A percentile compares a stretch with the other conserved stretches of the same genome.
Conservation (phyloP, 306 rosid genomes). For the Lathyrus tuberosus region DNA sequence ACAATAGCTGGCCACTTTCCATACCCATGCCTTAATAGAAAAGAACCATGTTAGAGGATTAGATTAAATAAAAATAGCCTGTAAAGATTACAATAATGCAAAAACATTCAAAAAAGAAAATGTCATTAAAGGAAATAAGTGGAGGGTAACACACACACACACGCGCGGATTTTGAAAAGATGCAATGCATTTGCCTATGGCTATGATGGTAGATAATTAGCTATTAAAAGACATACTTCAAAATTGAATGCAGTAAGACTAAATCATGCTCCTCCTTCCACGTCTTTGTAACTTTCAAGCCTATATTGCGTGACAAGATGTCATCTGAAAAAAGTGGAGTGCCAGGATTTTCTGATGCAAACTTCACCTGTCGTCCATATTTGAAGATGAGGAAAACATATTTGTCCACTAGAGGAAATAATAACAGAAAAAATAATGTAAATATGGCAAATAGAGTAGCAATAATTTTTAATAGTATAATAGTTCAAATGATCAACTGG, state of each 20-base stretch:
- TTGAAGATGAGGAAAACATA: constrained; percentile 6
- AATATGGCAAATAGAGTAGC: too few species aligned
- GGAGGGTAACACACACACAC: neutral
- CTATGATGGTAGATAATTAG: neutral
- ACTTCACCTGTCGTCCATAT: constrained; percentile 64
- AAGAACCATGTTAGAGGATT: constrained; percentile 29
- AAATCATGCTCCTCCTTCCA: constrained; percentile 95
- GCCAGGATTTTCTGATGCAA: constrained; percentile 58
- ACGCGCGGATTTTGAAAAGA: neutral
- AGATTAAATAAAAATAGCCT: constrained; percentile 2
- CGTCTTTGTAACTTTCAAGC: constrained; percentile 69
- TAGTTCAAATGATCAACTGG: too few species aligned
- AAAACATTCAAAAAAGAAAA: constrained; percentile 5
- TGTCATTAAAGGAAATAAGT: neutral
- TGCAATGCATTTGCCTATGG: constrained; percentile 1
- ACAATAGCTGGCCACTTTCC: constrained; percentile 94
- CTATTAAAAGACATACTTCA: constrained; percentile 60
- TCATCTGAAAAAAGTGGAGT: constrained; percentile 71
- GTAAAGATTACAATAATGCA: neutral
- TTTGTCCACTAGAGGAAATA: constrained; percentile 28
- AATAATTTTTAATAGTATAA: too few species aligned
- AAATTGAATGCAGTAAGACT: constrained; percentile 65
- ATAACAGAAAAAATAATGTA: too few species aligned
- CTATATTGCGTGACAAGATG: constrained; percentile 61
- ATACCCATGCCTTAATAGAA: constrained; percentile 79